phyloP scores from a whole-genome alignment of 768 basidiomycete genomes.

The Psilocybe azurescens region DNA sequence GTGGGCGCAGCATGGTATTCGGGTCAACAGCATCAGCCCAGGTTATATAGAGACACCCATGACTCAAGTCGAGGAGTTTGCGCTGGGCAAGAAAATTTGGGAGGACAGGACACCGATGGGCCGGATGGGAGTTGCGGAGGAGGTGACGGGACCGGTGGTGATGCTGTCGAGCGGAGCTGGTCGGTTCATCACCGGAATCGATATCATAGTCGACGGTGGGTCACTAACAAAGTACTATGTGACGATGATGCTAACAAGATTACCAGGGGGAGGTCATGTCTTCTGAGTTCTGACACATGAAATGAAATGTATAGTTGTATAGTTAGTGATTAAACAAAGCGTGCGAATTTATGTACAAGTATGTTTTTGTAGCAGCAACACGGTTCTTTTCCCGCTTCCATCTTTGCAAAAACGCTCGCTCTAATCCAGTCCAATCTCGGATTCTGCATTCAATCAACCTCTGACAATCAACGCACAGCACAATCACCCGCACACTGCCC shows the following conservation, averaged over 20 bases:
- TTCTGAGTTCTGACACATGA: conserved; percentile 7
- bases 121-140: conserved; percentile 45
- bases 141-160: conserved; percentile 43
- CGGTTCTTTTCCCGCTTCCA: conserved; percentile 12
- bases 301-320: not conserved
- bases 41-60: conserved; percentile 50
- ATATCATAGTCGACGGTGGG: conserved; percentile 48
- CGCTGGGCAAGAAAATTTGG: conserved; percentile 40
- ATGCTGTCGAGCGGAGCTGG: conserved; percentile 48
- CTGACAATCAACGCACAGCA: not conserved
- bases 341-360: conserved; percentile 18
- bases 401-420: conserved; percentile 6
- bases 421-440: not conserved
- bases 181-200: conserved; percentile 47
- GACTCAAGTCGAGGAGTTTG: conserved; percentile 39
- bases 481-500: not conserved
- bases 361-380: conserved; percentile 22
- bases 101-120: conserved; percentile 45
- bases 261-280: conserved; percentile 11
- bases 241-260: not conserved
- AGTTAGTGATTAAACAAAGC: conserved; percentile 8
- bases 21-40: conserved; percentile 48
- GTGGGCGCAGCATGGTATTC: conserved; percentile 45
- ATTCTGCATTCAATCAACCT: not conserved
- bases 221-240: not conserved